phyloP scores from a whole-genome alignment of 2,329 filamentous ascomycete species.

The Claviceps fusiformis region DNA sequence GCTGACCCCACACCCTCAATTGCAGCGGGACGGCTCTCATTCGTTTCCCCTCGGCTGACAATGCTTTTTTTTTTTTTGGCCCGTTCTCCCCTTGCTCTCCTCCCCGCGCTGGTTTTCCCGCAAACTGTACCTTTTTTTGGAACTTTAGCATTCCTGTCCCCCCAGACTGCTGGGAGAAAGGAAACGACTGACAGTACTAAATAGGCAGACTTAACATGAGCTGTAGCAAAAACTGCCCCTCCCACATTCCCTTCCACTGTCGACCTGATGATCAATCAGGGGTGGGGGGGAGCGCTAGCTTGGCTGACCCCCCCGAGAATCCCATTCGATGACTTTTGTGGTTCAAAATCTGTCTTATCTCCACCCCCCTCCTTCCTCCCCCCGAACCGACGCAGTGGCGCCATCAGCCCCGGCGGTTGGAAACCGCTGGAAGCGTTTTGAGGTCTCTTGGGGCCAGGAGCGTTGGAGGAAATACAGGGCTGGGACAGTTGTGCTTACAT shows the following conservation, averaged over 20 bases:
- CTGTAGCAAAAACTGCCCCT: not conserved
- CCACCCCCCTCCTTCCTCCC: not conserved
- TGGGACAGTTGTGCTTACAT: too few species aligned
- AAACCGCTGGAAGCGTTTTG: constrained; percentile 10
- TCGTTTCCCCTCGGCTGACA: too few species aligned
- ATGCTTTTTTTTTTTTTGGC: too few species aligned
- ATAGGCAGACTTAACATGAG: too few species aligned
- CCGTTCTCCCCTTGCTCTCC: too few species aligned
- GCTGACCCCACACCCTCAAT: too few species aligned
- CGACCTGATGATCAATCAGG: not conserved
- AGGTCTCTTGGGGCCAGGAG: not conserved
- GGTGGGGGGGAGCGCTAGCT: not conserved
- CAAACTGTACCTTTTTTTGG: too few species aligned
- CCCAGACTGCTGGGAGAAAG: not conserved
- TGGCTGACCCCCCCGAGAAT: not conserved
- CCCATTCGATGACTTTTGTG: not conserved
- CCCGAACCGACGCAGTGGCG: not conserved
- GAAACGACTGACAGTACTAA: not conserved
- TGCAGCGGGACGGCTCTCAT: too few species aligned
- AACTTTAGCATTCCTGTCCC: too few species aligned
- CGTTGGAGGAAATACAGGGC: not conserved
- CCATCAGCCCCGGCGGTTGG: constrained; percentile 6
- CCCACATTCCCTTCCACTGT: not conserved
- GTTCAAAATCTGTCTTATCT: not conserved
- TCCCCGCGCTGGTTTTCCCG: too few species aligned